These are phyloP conservation scores for Asterophora lycoperdoides DNA, from an alignment of 768 basidiomycete genomes.

Conservation along the genomic window DNA sequence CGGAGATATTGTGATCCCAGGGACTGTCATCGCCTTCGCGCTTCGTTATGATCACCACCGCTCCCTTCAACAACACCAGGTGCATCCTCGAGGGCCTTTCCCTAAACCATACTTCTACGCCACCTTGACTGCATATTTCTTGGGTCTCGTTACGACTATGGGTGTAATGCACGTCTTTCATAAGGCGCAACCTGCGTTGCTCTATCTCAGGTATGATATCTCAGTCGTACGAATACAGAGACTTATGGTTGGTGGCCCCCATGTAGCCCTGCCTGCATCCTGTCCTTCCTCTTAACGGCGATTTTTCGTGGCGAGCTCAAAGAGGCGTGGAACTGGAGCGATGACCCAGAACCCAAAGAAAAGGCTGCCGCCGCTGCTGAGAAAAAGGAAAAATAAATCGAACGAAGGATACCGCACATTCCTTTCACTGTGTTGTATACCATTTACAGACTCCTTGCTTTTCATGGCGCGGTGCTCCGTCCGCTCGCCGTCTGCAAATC, in stretches of 20 bases:
- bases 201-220: constrained; percentile 75
- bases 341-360: constrained; percentile 33
- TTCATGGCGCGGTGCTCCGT: too few species aligned
- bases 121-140: constrained; percentile 64
- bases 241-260: not conserved
- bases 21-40: constrained; percentile 74
- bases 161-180: constrained; percentile 75
- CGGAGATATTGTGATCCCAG: constrained; percentile 74
- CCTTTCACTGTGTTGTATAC: not conserved
- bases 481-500: not conserved
- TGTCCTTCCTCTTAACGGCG: constrained; percentile 61
- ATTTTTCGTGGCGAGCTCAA: constrained; percentile 61
- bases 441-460: not conserved
- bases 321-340: constrained; percentile 70
- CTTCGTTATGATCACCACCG: constrained; percentile 78
- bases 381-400: constrained; percentile 11
- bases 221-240: not conserved
- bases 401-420: not conserved
- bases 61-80: constrained; percentile 24
- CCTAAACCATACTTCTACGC: constrained; percentile 74
- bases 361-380: constrained; percentile 3
- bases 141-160: constrained; percentile 76
- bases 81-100: constrained; percentile 34
- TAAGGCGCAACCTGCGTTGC: constrained; percentile 83
- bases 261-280: constrained; percentile 68